Base-by-base conservation (phyloP, 2,329 filamentous ascomycete species). In the Diaporthe vaccinii region DNA sequence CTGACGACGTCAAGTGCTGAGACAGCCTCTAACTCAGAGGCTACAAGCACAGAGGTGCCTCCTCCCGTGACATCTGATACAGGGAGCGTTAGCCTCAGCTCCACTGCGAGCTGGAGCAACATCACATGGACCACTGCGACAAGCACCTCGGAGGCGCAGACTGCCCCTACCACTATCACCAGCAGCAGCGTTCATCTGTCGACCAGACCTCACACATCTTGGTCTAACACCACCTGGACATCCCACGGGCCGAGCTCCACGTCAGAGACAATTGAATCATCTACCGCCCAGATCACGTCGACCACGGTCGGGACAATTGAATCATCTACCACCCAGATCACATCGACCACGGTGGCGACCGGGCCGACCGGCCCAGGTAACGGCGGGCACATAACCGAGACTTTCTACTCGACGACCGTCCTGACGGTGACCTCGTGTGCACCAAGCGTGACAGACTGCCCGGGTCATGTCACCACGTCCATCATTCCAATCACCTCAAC, bases 401-500 rank as follows among this genome's bases (percentile, higher is more conserved):
- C 76, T 6, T 53, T 71, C 28, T 77, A 51, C 49, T 62, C 74
- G 10, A 76, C 74, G 9, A 65, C 61, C 51, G 53, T 76, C 34
- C n/a, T 61, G 22, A 76, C 75, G 4, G 28, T 75, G 5, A 76
- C 75, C 4, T 74, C 74, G 0, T 77, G 75, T 51, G 69, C 72
- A 3, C 74, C 74, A 17, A 77, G 61, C 9, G 77, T 77, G n/a
- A 73, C 75, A 15, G 62, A 75, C 25, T 76, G 75, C 73, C 75
- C 73, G 9, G 75, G 72, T 15, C 78, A 79, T 39, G 79, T 83
- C 57, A 81, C 80, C 12, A 84, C 83, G 8, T 79, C 82, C 36
- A 74, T 78, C 20, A 80, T 85, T 55, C 75, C 82, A 28, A 70
- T 84, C 34, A 83, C 82, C 76, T 85, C 83, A 39, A 85, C 84